phyloP scores from a whole-genome alignment of 1,284 basidiomycete genomes.

The Rhodofomes roseus region DNA sequence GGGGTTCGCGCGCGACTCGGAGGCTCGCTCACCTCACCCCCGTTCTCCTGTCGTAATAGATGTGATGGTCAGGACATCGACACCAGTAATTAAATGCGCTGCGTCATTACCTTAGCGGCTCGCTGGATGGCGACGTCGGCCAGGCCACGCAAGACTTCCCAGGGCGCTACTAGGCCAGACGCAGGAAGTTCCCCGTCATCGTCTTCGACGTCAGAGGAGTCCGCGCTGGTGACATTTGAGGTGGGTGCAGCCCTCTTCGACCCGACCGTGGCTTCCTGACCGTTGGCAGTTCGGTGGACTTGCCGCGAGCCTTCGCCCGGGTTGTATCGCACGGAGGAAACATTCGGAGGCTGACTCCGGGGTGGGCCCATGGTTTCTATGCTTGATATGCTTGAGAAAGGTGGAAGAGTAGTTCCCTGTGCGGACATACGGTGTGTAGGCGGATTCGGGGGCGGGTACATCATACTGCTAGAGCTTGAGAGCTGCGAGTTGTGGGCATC shows the following conservation, averaged over 20 bases:
- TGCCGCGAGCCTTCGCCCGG: conserved; percentile 39
- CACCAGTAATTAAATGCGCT: conserved; percentile 5
- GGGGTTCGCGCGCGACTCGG: conserved; percentile 70
- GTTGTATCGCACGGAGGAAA: conserved; percentile 59
- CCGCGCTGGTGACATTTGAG: conserved; percentile 66
- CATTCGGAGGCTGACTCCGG: conserved; percentile 43
- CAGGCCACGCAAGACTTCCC: conserved; percentile 76
- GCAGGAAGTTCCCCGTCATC: conserved; percentile 76
- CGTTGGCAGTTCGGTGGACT: conserved; percentile 31
- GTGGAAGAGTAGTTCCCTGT: conserved; percentile 55
- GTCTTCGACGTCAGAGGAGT: conserved; percentile 75
- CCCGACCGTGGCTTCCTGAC: conserved; percentile 32
- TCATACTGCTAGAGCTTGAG: conserved; percentile 13
- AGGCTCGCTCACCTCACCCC: conserved; percentile 62
- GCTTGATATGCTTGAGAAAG: conserved; percentile 68
- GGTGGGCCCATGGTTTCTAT: conserved; percentile 55
- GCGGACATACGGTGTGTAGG: conserved; percentile 20
- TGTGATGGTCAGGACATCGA: conserved; percentile 4
- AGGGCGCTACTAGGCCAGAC: conserved; percentile 75
- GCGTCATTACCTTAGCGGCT: conserved; percentile 58
- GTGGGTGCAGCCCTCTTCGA: conserved; percentile 57
- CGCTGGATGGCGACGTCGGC: conserved; percentile 77
- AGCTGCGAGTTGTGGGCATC: conserved; percentile 25
- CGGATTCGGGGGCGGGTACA: conserved; percentile 19
- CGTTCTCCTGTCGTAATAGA: conserved; percentile 50